These are phyloP conservation scores for Evansstolkia leycettana DNA, from an alignment of 495 filamentous ascomycete genomes.

Conservation along the genomic window DNA sequence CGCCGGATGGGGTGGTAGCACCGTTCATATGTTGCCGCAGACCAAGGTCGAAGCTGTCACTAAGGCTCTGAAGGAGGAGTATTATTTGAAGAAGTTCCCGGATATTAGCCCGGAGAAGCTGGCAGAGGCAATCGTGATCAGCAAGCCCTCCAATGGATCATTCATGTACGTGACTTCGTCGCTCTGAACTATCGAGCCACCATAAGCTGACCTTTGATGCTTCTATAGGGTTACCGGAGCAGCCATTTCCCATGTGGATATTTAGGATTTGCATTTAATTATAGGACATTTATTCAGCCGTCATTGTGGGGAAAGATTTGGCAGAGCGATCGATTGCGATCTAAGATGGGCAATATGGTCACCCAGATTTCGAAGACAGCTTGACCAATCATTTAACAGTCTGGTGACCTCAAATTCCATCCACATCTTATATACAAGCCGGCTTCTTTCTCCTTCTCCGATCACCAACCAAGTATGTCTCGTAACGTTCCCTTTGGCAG, in stretches of 20 bases:
- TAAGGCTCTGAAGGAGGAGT: slow-evolving; percentile 62
- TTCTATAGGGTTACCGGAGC: slow-evolving; percentile 26
- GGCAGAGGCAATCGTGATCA: slow-evolving; percentile 74
- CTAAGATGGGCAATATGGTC: too few species aligned
- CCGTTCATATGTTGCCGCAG: slow-evolving; percentile 80
- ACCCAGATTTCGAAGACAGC: too few species aligned
- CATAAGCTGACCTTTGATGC: not conserved
- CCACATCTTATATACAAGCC: not conserved
- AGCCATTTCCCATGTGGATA: slow-evolving; percentile 25
- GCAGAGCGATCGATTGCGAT: too few species aligned
- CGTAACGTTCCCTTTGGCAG: too few species aligned
- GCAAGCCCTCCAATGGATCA: slow-evolving; percentile 52
- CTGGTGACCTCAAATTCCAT: not conserved
- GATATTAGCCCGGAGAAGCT: slow-evolving; percentile 61
- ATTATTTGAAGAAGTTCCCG: slow-evolving; percentile 63
- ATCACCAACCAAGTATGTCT: too few species aligned
- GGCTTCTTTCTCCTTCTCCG: too few species aligned
- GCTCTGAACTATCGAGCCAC: too few species aligned
- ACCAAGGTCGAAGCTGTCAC: slow-evolving; percentile 75
- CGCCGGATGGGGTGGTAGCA: slow-evolving; percentile 95
- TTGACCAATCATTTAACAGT: too few species aligned
- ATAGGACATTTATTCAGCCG: too few species aligned
- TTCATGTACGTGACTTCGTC: slow-evolving; percentile 24
- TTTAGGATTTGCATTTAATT: slow-evolving; percentile 6
- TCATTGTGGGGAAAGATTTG: too few species aligned